Percentiles rank a stretch among this genome's conserved stretches.
Evolutionary conservation across 495 filamentous ascomycete genomes (phyloP).

Genomic region (Terfezia boudieri): DNA sequence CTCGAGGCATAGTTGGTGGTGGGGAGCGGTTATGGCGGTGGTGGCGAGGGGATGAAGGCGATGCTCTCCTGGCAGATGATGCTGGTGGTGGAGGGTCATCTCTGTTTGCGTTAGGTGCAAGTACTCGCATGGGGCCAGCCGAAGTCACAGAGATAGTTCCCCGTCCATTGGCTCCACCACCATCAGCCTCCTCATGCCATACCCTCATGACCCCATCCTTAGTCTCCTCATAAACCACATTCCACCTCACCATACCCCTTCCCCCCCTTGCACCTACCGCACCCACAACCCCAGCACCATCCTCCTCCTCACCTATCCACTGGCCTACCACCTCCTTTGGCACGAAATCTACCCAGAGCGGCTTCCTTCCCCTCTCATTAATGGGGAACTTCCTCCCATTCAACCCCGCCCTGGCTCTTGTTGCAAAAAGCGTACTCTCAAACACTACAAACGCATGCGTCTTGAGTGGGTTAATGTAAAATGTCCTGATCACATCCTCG

Average conservation of each 20-base stretch:
- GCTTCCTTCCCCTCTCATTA: constrained; percentile 61
- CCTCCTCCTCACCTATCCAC: constrained; percentile 37
- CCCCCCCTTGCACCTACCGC: constrained; percentile 25
- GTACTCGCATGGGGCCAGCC: neutral
- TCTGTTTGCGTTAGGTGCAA: neutral
- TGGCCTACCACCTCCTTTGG: constrained; percentile 47
- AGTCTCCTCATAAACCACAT: constrained; percentile 43
- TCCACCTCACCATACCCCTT: constrained; percentile 34
- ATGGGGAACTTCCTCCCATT: constrained; percentile 61
- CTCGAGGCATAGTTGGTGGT: constrained; percentile 14
- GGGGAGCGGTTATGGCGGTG: constrained; percentile 12
- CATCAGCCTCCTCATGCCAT: constrained; percentile 29
- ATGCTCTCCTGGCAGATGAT: neutral
- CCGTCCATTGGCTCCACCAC: constrained; percentile 1
- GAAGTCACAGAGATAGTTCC: neutral
- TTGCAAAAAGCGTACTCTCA: constrained; percentile 40
- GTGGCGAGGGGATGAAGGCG: constrained; percentile 5
- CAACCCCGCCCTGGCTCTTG: constrained; percentile 51
- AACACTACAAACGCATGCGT: constrained; percentile 74
- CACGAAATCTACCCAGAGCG: constrained; percentile 76
- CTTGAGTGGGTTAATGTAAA: constrained; percentile 64
- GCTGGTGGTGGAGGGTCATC: neutral
- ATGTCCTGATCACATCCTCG: constrained; percentile 32
- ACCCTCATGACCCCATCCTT: constrained; percentile 33
- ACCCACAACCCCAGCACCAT: constrained; percentile 30